Evolutionary conservation across 305 asterid species (phyloP).

Genomic region (Fraxinus platypoda): DNA sequence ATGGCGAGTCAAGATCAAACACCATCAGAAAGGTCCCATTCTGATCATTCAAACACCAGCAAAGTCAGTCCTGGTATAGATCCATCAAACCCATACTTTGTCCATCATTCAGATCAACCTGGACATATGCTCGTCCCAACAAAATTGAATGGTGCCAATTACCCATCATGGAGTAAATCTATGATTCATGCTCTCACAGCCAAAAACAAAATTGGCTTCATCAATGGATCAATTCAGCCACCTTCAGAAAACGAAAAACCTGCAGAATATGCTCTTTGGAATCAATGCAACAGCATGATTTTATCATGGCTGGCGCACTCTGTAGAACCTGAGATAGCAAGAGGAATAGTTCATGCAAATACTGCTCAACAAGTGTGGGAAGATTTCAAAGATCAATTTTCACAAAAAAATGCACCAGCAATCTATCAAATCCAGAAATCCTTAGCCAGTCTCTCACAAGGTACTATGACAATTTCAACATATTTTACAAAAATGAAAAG

Average conservation of each 20-base stretch:
- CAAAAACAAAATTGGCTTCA: background rate
- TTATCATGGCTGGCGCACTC: background rate
- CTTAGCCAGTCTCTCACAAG: background rate
- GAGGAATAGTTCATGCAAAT: background rate
- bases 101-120: no score
- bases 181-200: background rate
- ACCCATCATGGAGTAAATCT: background rate
- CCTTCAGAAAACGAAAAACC: background rate
- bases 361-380: background rate
- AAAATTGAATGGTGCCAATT: no score
- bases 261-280: background rate
- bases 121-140: no score
- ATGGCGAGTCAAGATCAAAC: background rate
- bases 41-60: background rate
- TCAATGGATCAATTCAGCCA: background rate
- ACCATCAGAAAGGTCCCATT: background rate
- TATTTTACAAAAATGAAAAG: background rate
- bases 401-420: background rate
- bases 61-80: background rate
- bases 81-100: no score
- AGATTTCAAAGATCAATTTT: background rate
- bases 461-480: background rate
- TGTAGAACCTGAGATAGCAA: background rate
- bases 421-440: background rate
- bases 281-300: background rate